These are phyloP conservation scores for Cryphonectria parasitica DNA, from an alignment of 2,329 filamentous ascomycete species.

Conservation along the genomic window DNA sequence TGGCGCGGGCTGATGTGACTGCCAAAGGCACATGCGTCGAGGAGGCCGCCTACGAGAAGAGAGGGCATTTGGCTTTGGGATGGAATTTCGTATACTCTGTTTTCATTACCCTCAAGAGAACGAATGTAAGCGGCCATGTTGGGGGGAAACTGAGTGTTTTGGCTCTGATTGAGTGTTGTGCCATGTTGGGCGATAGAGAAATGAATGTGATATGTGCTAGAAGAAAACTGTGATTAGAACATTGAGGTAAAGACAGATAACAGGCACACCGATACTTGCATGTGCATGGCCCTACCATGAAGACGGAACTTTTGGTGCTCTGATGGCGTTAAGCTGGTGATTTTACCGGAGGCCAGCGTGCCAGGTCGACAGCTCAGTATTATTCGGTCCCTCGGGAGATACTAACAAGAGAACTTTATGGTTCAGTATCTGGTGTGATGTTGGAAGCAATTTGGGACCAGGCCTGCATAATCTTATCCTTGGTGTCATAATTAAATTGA, in stretches of 20 bases:
- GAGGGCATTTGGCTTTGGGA: neutral
- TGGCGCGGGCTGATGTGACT: neutral
- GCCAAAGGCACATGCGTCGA: neutral
- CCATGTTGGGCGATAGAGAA: neutral
- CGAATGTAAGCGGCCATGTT: neutral
- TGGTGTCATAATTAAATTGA: neutral
- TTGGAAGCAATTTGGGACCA: neutral
- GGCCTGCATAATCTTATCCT: neutral
- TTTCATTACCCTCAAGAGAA: neutral
- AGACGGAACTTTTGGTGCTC: neutral
- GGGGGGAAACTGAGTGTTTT: neutral
- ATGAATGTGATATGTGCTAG: neutral
- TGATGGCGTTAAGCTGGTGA: neutral
- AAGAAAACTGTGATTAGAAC: neutral
- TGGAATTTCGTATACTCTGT: neutral
- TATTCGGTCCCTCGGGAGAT: neutral
- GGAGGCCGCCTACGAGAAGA: neutral
- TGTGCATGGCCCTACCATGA: neutral
- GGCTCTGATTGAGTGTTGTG: neutral
- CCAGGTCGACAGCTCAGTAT: no score
- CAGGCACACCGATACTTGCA: neutral
- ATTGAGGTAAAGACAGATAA: neutral
- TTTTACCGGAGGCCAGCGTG: neutral
- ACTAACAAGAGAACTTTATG: neutral
- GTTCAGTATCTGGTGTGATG: neutral